A percentile compares a stretch with the other conserved stretches of the same genome.
Evolutionary conservation across 495 filamentous ascomycete species (phyloP).

Genomic region (Xylona heveae): DNA sequence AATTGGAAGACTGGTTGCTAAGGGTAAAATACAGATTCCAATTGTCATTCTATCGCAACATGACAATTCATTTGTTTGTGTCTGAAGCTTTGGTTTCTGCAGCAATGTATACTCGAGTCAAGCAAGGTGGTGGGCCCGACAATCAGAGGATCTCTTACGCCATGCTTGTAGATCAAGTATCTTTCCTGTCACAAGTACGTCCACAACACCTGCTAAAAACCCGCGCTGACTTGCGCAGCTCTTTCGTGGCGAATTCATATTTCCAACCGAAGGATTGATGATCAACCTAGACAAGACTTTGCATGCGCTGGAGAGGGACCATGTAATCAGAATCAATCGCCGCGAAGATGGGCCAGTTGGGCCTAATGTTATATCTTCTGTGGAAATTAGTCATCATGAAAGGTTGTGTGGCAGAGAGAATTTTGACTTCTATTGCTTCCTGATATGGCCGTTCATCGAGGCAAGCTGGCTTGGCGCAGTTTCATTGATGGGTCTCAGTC

Average conservation of each 20-base stretch:
- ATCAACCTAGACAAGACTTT: conserved; percentile 65
- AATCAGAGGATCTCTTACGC: conserved; percentile 58
- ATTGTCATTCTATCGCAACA: conserved; percentile 92
- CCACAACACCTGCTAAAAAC: not conserved
- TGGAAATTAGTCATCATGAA: conserved; percentile 60
- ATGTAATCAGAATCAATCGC: conserved; percentile 50
- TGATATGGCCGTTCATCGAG: conserved; percentile 97
- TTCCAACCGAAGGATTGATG: conserved; percentile 62
- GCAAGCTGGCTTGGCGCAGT: conserved; percentile 78
- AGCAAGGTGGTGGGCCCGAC: conserved; percentile 63
- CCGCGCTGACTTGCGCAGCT: conserved; percentile 25
- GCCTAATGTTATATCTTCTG: conserved; percentile 24
- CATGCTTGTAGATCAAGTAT: conserved; percentile 50
- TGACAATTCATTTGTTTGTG: conserved; percentile 97
- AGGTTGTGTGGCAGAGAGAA: conserved; percentile 66
- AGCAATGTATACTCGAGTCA: conserved; percentile 74
- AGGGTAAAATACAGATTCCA: conserved; percentile 36
- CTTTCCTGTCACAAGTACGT: conserved; percentile 57
- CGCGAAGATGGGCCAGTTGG: conserved; percentile 19
- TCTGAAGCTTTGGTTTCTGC: conserved; percentile 74
- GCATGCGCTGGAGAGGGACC: conserved; percentile 51
- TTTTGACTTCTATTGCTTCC: conserved; percentile 94
- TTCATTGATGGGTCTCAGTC: conserved; percentile 64
- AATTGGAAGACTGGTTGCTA: not conserved
- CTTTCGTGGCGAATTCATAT: conserved; percentile 94